Base-by-base conservation (phyloP, 2,329 filamentous ascomycete genomes). In the Septoria linicola region DNA sequence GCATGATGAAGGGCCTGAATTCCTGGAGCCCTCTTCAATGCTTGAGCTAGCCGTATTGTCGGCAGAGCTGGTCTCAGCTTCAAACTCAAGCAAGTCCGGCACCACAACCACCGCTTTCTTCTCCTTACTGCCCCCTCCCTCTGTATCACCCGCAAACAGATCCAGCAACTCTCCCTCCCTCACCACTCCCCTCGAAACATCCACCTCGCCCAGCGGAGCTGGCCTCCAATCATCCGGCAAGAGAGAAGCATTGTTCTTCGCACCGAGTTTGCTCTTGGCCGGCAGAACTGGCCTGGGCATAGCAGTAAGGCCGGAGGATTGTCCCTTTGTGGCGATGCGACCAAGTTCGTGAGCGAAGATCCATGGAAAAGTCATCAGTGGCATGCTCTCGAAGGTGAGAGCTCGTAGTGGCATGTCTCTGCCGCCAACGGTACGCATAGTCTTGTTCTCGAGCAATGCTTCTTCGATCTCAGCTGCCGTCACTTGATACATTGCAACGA, bases 361-460 rank as follows among this genome's bases (percentile, higher is more conserved):
- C 93, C 93, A 99, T 0, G 93, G 92, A 62, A 96, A 97, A 53
- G 86, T 93, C 61, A 96, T 93, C 7, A 97, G 74, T 0, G 93
- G 92, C 77, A 90, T 85, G 2, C 73, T 72, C 7, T 74, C 74
- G 2, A 75, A 63, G 8, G 69, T 71, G 63, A 72, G 70, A 16
- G 64, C 66, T 17, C 70, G 66, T 10, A 65, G 34, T 4, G 69
- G 70, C 5, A 73, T 62, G n/a, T 64, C 60, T 23, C 64, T 58
- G 1, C 71, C 73, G 13, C 67, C 75, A 5, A 69, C 69, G 2
- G 68, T 62, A 55, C 69, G 71, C 1, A 61, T 70, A n/a, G 66
- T 50, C 2, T 68, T 66, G 30, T 73, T 73, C 59, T 83, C 79
- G 16, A 73, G 68, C 3, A 85, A 68, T 0, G 84, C 84, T 21